These are phyloP conservation scores for Cryptococcus sp. DNA, from an alignment of 1,284 basidiomycete species.

Conservation along the genomic window DNA sequence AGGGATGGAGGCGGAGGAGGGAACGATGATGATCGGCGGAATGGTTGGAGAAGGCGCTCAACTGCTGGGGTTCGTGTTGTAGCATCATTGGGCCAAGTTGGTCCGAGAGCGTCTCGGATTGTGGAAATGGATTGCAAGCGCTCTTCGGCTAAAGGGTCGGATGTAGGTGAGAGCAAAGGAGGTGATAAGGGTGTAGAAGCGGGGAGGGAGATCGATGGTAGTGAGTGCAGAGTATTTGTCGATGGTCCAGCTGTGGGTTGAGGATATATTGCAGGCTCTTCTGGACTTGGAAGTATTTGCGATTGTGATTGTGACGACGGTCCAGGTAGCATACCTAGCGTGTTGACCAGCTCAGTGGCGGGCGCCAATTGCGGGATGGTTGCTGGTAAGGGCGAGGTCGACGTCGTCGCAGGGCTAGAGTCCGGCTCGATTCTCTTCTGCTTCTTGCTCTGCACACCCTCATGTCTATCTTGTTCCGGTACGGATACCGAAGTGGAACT, in stretches of 20 bases:
- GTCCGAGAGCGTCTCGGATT: conserved; percentile 30
- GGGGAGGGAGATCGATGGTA: conserved; percentile 2
- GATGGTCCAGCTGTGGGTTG: conserved; percentile 2
- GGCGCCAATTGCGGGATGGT: no score
- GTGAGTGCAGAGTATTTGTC: not conserved
- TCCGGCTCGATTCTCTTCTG: not conserved
- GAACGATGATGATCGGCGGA: conserved; percentile 20
- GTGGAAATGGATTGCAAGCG: conserved; percentile 35
- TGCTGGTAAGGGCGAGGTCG: no score
- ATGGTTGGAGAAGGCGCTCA: conserved; percentile 20
- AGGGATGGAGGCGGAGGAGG: conserved; percentile 7
- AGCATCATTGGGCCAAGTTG: conserved; percentile 26
- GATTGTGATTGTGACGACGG: not conserved
- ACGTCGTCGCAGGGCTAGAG: no score
- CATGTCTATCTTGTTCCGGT: not conserved
- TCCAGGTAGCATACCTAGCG: no score
- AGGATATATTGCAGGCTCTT: not conserved
- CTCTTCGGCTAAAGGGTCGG: conserved; percentile 37
- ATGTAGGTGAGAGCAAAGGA: conserved; percentile 10
- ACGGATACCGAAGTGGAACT: conserved; percentile 2
- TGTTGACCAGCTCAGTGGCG: no score
- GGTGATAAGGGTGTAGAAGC: not conserved
- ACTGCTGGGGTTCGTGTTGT: conserved; percentile 10
- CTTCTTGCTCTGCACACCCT: conserved; percentile 6
- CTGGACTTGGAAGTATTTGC: not conserved